These are phyloP conservation scores for Cantharellus cinnabarinus DNA, from an alignment of 768 basidiomycete genomes.

Conservation along the genomic window DNA sequence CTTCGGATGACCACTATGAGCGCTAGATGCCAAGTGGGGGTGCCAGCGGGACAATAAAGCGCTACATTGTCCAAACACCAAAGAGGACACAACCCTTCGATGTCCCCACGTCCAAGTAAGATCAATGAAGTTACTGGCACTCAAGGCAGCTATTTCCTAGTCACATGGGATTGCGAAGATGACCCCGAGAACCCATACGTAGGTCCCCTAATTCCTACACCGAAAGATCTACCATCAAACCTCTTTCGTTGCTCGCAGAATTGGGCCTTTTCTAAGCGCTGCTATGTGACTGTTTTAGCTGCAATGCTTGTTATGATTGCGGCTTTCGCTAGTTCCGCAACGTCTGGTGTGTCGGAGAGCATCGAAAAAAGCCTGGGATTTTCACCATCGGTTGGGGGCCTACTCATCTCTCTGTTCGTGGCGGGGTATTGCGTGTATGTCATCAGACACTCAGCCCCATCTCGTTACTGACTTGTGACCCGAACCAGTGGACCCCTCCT, in stretches of 20 bases:
- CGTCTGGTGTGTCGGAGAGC: constrained; percentile 4
- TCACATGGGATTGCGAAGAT: constrained; percentile 6
- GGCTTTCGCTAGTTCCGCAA: constrained; percentile 6
- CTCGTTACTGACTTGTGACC: not conserved
- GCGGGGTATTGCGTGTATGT: constrained; percentile 10
- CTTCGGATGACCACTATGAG: too few species aligned
- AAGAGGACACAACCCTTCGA: too few species aligned
- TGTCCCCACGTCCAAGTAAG: too few species aligned
- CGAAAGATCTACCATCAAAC: too few species aligned
- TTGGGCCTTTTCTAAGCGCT: constrained; percentile 3
- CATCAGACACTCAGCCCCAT: not conserved
- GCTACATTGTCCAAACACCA: too few species aligned
- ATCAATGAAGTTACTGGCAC: not conserved
- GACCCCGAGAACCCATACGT: constrained; percentile 9
- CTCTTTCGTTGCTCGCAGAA: not conserved
- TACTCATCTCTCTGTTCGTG: constrained; percentile 9
- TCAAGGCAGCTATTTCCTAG: not conserved
- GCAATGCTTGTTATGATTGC: constrained; percentile 1
- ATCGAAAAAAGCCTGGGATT: constrained; percentile 5
- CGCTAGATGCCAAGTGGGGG: too few species aligned
- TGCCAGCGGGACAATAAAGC: too few species aligned
- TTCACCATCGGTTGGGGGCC: not conserved
- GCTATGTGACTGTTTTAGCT: constrained; percentile 1
- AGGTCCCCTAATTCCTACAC: not conserved
- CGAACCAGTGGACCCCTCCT: constrained; percentile 14